Conservation (phyloP, 179 eudicot species). For the Beta lomatogona region DNA sequence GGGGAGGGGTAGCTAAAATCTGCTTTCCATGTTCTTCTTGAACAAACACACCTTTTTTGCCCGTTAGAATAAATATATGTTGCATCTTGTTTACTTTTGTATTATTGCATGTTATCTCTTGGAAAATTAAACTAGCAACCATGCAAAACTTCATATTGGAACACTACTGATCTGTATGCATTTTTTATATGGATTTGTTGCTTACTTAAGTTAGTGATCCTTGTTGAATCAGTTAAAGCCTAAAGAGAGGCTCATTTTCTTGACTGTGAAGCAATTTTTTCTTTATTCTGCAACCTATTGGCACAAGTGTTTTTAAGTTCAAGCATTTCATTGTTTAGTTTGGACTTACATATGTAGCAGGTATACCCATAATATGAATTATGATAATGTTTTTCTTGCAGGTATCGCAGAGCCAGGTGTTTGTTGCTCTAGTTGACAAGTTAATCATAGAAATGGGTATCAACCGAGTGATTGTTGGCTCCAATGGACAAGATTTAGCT, state of each 20-base stretch:
- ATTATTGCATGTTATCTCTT: background rate
- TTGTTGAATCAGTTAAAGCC: background rate
- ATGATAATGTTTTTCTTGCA: conserved; percentile 36
- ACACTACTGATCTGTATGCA: background rate
- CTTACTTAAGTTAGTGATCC: background rate
- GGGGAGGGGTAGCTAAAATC: background rate
- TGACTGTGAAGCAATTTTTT: background rate
- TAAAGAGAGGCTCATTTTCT: background rate
- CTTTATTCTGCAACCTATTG: background rate
- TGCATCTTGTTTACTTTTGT: background rate
- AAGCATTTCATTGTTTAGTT: background rate
- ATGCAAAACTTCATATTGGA: too few relatives aligned
- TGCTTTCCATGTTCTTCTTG: background rate
- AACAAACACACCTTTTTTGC: background rate
- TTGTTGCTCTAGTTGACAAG: conserved; percentile 69
- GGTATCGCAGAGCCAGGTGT: conserved; percentile 47
- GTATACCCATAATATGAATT: background rate
- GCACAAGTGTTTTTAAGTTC: background rate
- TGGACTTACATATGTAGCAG: background rate
- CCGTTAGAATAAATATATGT: background rate
- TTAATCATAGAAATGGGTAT: conserved; percentile 70
- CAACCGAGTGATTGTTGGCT: conserved; percentile 53
- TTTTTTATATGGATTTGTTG: background rate
- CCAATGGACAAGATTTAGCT: conserved; percentile 27
- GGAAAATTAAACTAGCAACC: background rate